These are phyloP conservation scores for Phytopythium delawarense DNA, from an alignment of 352 stramenopile species.

Conservation along the genomic window DNA sequence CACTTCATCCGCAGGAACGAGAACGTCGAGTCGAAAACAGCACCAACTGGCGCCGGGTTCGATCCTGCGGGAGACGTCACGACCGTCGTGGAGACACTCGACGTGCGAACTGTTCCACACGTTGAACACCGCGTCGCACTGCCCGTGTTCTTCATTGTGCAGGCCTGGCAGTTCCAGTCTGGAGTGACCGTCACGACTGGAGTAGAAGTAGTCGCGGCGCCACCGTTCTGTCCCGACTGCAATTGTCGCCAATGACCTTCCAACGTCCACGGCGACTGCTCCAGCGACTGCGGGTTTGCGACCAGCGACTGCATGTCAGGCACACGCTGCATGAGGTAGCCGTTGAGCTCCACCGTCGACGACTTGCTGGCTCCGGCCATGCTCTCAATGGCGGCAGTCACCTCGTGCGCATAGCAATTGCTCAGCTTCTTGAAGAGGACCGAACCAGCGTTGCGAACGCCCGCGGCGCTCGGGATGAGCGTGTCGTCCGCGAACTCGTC, in stretches of 20 bases:
- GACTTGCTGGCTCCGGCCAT: constrained; percentile 29
- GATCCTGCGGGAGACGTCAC: constrained; percentile 31
- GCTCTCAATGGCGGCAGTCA: constrained; percentile 50
- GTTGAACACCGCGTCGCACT: constrained; percentile 59
- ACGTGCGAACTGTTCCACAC: constrained; percentile 58
- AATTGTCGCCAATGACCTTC: constrained; percentile 81
- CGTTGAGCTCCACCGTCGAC: constrained; percentile 52
- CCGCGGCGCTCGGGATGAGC: constrained; percentile 23
- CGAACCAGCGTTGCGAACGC: constrained; percentile 59
- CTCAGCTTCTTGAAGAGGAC: constrained; percentile 51
- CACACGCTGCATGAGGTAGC: constrained; percentile 48
- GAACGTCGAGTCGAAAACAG: constrained; percentile 44
- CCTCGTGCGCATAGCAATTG: constrained; percentile 60
- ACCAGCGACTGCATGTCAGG: constrained; percentile 48
- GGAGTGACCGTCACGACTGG: constrained; percentile 18
- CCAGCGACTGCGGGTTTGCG: constrained; percentile 20
- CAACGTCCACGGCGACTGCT: constrained; percentile 35
- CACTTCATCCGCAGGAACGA: constrained; percentile 79
- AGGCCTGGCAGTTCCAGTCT: constrained; percentile 67
- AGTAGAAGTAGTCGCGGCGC: constrained; percentile 9
- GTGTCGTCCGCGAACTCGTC: constrained; percentile 75
- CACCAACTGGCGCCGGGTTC: constrained; percentile 74
- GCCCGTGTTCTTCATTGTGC: constrained; percentile 74
- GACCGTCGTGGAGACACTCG: constrained; percentile 25
- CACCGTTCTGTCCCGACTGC: constrained; percentile 14